phyloP scores from a whole-genome alignment of 768 basidiomycete genomes.

The Boletus sensibilis region DNA sequence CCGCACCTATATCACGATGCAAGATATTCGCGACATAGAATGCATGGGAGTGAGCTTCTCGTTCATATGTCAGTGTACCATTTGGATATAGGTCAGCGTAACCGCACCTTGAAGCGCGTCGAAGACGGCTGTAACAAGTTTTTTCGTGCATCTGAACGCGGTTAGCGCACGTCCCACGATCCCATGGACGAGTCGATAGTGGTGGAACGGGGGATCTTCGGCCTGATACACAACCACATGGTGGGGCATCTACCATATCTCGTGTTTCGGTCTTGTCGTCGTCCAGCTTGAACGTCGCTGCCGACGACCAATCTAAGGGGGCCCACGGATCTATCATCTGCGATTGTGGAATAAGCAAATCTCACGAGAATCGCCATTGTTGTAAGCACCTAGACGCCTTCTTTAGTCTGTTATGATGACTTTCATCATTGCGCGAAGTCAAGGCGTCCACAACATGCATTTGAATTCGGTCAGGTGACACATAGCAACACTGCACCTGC shows the following conservation, averaged over 20 bases:
- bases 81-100: too few relatives aligned
- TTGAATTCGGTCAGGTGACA: too few relatives aligned
- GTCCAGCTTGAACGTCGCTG: too few relatives aligned
- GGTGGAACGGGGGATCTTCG: background rate
- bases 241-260: too few relatives aligned
- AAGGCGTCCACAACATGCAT: background rate
- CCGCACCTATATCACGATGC: slow-evolving; percentile 22
- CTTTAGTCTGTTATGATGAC: background rate
- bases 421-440: background rate
- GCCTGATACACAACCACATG: too few relatives aligned
- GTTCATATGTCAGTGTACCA: background rate
- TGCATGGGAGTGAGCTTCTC: slow-evolving; percentile 23
- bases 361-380: background rate
- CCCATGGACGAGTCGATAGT: background rate
- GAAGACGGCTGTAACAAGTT: background rate
- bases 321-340: too few relatives aligned
- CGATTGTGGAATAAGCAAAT: background rate
- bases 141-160: background rate
- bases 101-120: background rate
- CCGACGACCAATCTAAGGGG: too few relatives aligned
- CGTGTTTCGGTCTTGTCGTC: too few relatives aligned
- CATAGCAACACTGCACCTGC: background rate
- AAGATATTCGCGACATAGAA: background rate
- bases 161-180: background rate
- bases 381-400: background rate